These are phyloP conservation scores for Evansstolkia leycettana DNA, from an alignment of 495 filamentous ascomycete species.

Conservation along the genomic window DNA sequence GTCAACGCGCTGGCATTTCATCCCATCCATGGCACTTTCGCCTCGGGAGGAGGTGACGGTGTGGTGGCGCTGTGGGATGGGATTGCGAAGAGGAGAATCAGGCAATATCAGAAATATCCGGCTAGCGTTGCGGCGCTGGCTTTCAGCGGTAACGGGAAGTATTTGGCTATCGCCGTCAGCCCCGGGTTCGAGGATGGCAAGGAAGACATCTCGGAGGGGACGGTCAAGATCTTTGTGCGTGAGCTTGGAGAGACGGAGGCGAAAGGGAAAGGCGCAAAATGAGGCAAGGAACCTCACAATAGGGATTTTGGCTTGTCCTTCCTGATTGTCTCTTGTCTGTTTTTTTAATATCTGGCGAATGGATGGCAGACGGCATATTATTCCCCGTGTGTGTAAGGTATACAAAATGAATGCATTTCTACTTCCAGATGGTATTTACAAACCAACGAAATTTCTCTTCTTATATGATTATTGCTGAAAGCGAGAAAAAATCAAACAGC, in stretches of 20 bases:
- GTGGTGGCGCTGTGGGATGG: slow-evolving; percentile 96
- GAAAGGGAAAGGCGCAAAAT: slow-evolving; percentile 68
- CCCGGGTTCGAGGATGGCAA: slow-evolving; percentile 89
- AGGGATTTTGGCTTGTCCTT: background rate
- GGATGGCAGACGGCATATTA: background rate
- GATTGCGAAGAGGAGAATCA: slow-evolving; percentile 76
- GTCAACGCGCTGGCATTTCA: slow-evolving; percentile 93
- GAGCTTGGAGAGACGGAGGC: slow-evolving; percentile 81
- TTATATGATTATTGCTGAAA: too few species aligned
- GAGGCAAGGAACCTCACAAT: slow-evolving; percentile 5
- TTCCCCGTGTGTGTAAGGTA: background rate
- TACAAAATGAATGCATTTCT: slow-evolving; percentile 8
- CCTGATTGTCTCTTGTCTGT: background rate
- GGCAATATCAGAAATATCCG: slow-evolving; percentile 76
- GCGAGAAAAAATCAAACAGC: slow-evolving; percentile 7
- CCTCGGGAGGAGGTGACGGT: slow-evolving; percentile 84
- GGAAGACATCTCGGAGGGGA: slow-evolving; percentile 57
- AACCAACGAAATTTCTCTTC: too few species aligned
- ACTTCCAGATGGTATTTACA: background rate
- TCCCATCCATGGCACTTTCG: slow-evolving; percentile 82
- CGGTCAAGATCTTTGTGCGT: slow-evolving; percentile 65
- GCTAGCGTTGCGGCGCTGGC: slow-evolving; percentile 63
- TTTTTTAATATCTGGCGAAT: background rate
- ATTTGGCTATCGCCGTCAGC: slow-evolving; percentile 71
- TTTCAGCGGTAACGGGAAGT: slow-evolving; percentile 71